Base-by-base conservation (phyloP, 441 rosid genomes). In the Omphalea diandra region DNA sequence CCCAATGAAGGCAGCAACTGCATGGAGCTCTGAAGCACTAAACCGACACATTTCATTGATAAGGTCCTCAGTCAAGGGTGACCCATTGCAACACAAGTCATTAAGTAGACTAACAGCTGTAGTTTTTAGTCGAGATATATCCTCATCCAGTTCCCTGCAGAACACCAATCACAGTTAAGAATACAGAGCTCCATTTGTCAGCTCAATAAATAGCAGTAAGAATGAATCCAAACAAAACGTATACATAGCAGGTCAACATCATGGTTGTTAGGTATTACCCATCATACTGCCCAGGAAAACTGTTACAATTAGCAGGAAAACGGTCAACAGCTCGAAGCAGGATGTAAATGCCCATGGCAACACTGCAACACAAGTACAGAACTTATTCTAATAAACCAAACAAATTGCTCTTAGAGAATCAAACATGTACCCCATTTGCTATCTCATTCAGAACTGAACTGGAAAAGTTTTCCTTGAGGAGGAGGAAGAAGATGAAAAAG, bases 11-110 rank as follows among this genome's bases (percentile, higher is more conserved):
- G 98, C 95, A 74, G 98, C 95, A 52, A 88, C 96, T 7, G 89
- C 90, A 52, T 95, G 99, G 61, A 95, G 94, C 85, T 95, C 98
- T 15, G 97, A 85, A 75, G 96, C 96, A 61, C 97, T 98, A 69
- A 87, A 93, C 65, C 97, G 85, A 74, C 97, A 89, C 89, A 93
- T 89, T 86, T 93, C 99, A 74, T 74, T 85, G 74, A 83, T 88
- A 75, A 95, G 94, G 75, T 88, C 98, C 78, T 95, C 97, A 0
- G 89, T 80, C 77, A 95, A 77, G 60, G 87, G 78, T 73, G 84
- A 76, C 43, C 90, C 90, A 54, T 79, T 86, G 87, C 94, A 90
- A 75, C 99, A 95, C 85, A 88, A 76, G 73, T 93, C 97, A 49
- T 71, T 77, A n/a, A 93, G 88, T 54, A 95, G 82, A 66, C 84